phyloP scores from a whole-genome alignment of 2,329 filamentous ascomycete genomes.

The Cryphonectria japonica region DNA sequence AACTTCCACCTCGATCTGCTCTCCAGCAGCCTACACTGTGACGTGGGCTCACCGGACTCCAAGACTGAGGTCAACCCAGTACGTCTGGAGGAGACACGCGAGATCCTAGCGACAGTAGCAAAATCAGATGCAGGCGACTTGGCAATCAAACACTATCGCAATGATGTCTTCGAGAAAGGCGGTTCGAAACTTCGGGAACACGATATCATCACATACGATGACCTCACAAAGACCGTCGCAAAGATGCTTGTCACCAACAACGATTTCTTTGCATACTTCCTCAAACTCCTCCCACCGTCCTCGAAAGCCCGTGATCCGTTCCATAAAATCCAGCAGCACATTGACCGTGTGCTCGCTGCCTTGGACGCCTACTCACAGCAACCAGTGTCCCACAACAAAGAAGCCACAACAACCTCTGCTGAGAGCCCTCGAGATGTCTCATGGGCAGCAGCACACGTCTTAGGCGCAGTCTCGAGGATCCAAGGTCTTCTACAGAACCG shows the following conservation, averaged over 20 bases:
- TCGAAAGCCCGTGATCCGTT: conserved; percentile 53
- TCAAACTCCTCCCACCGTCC: conserved; percentile 48
- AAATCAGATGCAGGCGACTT: conserved; percentile 39
- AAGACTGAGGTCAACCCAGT: conserved; percentile 37
- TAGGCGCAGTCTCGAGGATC: conserved; percentile 48
- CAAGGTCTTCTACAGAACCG: conserved; percentile 44
- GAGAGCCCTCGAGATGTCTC: conserved; percentile 45
- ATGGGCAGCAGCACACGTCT: conserved; percentile 56
- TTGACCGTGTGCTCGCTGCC: conserved; percentile 50
- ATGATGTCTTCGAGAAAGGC: conserved; percentile 48
- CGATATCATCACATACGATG: conserved; percentile 46
- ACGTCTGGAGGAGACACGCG: conserved; percentile 53
- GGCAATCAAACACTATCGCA: conserved; percentile 47
- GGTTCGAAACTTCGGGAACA: conserved; percentile 34
- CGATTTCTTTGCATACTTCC: conserved; percentile 58
- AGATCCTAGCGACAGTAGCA: conserved; percentile 54
- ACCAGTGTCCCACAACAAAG: not conserved
- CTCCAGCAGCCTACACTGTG: conserved; percentile 56
- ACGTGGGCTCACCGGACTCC: conserved; percentile 41
- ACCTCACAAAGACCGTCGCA: conserved; percentile 56
- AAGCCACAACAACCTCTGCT: conserved; percentile 21
- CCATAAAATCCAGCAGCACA: conserved; percentile 51
- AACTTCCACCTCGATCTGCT: conserved; percentile 56
- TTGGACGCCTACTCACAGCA: conserved; percentile 42
- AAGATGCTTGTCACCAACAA: conserved; percentile 59